These are phyloP conservation scores for Pythium oligandrum DNA, from an alignment of 352 stramenopile species.

Conservation along the genomic window DNA sequence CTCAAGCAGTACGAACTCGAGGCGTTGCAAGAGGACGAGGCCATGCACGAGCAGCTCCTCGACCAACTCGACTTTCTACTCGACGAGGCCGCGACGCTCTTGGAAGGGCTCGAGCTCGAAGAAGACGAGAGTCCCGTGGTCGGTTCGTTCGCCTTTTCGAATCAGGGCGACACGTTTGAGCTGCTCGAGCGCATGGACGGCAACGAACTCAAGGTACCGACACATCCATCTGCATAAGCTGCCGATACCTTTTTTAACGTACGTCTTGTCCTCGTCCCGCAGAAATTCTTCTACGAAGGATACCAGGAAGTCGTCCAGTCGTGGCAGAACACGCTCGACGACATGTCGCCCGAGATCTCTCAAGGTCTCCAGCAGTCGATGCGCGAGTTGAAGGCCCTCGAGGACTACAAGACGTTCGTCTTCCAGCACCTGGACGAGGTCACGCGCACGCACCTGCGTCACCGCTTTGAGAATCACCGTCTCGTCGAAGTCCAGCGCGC, in stretches of 20 bases:
- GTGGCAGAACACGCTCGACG: conserved; percentile 45
- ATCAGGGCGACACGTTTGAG: conserved; percentile 51
- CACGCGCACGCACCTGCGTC: conserved; percentile 28
- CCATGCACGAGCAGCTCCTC: conserved; percentile 28
- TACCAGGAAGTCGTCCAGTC: conserved; percentile 57
- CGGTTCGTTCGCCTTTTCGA: conserved; percentile 56
- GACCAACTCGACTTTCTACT: conserved; percentile 50
- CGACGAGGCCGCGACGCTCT: conserved; percentile 36
- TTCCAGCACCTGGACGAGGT: conserved; percentile 50
- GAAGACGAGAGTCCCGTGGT: conserved; percentile 41
- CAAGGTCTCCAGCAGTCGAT: conserved; percentile 39
- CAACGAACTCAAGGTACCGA: conserved; percentile 54
- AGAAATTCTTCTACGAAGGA: conserved; percentile 70
- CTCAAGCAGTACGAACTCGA: conserved; percentile 66
- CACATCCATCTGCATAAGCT: background rate
- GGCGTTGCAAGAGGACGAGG: conserved; percentile 12
- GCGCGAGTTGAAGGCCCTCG: conserved; percentile 44
- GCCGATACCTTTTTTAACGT: no score
- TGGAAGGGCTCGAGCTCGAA: conserved; percentile 22
- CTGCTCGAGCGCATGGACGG: conserved; percentile 65
- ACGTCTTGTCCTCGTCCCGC: background rate
- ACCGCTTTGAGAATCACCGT: conserved; percentile 55
- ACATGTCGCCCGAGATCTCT: conserved; percentile 45
- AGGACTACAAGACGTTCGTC: conserved; percentile 36
- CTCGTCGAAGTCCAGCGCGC: conserved; percentile 60